A percentile compares a stretch with the other conserved stretches of the same genome.
Evolutionary conservation across 371 early-diverging fungal species (phyloP).

Genomic region (Mortierella sp.): DNA sequence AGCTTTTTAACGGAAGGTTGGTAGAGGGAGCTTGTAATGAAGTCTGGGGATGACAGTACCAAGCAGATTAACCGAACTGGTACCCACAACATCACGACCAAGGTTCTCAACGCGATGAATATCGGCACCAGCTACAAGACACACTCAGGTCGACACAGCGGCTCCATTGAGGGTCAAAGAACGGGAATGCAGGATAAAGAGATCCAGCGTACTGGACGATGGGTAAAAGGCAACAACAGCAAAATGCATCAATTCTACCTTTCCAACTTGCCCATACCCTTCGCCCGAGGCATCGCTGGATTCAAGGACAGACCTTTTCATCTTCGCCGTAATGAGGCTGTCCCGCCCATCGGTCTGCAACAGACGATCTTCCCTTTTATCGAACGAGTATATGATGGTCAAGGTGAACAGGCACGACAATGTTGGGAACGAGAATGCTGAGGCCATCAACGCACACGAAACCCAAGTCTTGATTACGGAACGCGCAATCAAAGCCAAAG

Average conservation of each 20-base stretch:
- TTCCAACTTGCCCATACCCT: background rate
- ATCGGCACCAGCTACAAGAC: constrained; percentile 4
- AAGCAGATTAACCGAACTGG: too few species aligned
- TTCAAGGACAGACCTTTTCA: constrained; percentile 13
- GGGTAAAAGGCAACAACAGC: background rate
- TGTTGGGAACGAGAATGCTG: too few species aligned
- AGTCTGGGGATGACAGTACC: too few species aligned
- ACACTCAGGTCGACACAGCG: constrained; percentile 23
- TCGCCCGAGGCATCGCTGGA: constrained; percentile 14
- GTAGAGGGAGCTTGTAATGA: background rate
- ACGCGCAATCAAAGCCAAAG: too few species aligned
- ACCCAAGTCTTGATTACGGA: too few species aligned
- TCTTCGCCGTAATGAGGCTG: constrained; percentile 9
- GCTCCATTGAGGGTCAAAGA: constrained; percentile 8
- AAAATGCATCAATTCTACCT: background rate
- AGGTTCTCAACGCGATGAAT: background rate
- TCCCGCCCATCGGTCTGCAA: constrained; percentile 8
- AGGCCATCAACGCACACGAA: too few species aligned
- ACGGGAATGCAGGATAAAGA: constrained; percentile 9
- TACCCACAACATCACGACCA: constrained; percentile 1
- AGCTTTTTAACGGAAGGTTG: background rate
- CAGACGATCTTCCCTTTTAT: constrained; percentile 11
- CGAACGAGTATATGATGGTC: too few species aligned
- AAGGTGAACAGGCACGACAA: too few species aligned
- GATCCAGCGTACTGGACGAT: background rate